A percentile compares a stretch with the other conserved stretches of the same genome.
Conservation (phyloP, 2,329 filamentous ascomycete genomes). For the Aspergillus pseudoviridinutans region DNA sequence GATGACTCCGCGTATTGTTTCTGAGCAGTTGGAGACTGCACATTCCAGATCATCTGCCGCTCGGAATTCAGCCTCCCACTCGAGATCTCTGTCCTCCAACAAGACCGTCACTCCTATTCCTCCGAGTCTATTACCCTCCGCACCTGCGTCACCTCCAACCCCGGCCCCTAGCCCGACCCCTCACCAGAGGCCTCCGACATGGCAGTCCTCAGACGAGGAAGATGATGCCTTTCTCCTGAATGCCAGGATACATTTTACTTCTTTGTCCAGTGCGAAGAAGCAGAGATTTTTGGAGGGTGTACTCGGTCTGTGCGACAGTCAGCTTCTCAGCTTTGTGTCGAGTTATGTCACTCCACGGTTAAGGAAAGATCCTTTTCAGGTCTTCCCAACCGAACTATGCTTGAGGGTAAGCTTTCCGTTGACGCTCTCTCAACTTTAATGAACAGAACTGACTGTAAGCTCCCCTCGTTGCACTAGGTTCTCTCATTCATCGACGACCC, state of each 20-base stretch:
- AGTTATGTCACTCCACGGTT: constrained; percentile 91
- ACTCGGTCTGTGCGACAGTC: constrained; percentile 89
- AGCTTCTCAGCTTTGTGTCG: constrained; percentile 91
- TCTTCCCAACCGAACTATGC: constrained; percentile 88
- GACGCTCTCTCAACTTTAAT: background rate
- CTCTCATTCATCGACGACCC: constrained; percentile 97
- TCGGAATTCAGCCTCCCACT: constrained; percentile 25
- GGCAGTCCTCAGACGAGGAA: constrained; percentile 52
- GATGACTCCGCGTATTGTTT: constrained; percentile 26
- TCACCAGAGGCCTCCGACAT: constrained; percentile 54
- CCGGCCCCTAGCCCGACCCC: constrained; percentile 64
- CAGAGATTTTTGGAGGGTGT: constrained; percentile 82
- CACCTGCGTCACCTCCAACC: constrained; percentile 63
- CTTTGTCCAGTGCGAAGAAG: constrained; percentile 69
- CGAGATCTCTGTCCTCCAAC: constrained; percentile 45
- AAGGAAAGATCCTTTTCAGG: constrained; percentile 94
- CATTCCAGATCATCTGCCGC: constrained; percentile 26
- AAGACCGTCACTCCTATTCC: constrained; percentile 51
- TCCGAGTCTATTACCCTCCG: constrained; percentile 59
- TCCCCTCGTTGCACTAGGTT: constrained; percentile 53
- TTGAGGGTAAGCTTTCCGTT: constrained; percentile 61
- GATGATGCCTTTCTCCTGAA: constrained; percentile 80
- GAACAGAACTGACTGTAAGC: constrained; percentile 9
- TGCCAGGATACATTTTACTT: constrained; percentile 74
- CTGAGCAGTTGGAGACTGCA: constrained; percentile 27